A percentile compares a stretch with the other conserved stretches of the same genome.
Evolutionary conservation across 2,329 filamentous ascomycete species (phyloP).

Genomic region (Fusarium keratoplasticum): DNA sequence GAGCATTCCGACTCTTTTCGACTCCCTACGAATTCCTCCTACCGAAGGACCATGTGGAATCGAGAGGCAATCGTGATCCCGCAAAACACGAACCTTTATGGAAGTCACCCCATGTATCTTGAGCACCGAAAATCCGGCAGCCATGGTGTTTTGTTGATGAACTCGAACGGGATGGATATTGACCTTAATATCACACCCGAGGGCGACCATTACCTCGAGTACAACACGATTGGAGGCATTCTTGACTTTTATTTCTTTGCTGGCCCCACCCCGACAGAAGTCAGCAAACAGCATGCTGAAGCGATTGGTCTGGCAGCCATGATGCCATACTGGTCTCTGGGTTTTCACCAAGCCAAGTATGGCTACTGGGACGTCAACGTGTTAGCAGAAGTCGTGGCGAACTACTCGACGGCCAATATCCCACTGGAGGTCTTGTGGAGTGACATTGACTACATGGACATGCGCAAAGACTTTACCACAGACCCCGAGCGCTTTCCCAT

Average conservation of each 20-base stretch:
- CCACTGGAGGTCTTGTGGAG: constrained; percentile 80
- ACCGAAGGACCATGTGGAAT: constrained; percentile 73
- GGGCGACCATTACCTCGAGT: constrained; percentile 78
- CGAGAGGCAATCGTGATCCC: constrained; percentile 73
- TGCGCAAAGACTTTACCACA: constrained; percentile 66
- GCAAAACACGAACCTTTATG: constrained; percentile 78
- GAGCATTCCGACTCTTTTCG: constrained; percentile 7
- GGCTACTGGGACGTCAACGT: constrained; percentile 81
- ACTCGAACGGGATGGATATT: constrained; percentile 81
- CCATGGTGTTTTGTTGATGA: constrained; percentile 82
- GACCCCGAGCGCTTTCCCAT: constrained; percentile 77
- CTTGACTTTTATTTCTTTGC: constrained; percentile 85
- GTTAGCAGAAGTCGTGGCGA: constrained; percentile 73
- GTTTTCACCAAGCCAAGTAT: constrained; percentile 86
- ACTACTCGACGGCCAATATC: constrained; percentile 73
- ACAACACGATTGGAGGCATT: constrained; percentile 81
- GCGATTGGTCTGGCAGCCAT: constrained; percentile 78
- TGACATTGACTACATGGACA: constrained; percentile 77
- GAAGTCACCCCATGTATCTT: constrained; percentile 81
- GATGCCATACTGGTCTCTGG: constrained; percentile 85
- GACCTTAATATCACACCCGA: constrained; percentile 70
- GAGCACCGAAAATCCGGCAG: constrained; percentile 63
- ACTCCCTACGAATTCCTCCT: not conserved
- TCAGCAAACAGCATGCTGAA: constrained; percentile 77
- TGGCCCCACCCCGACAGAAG: constrained; percentile 75